Evolutionary conservation across 1,284 basidiomycete species (phyloP).

Genomic region (Anthracocystis panici-leucophaei): DNA sequence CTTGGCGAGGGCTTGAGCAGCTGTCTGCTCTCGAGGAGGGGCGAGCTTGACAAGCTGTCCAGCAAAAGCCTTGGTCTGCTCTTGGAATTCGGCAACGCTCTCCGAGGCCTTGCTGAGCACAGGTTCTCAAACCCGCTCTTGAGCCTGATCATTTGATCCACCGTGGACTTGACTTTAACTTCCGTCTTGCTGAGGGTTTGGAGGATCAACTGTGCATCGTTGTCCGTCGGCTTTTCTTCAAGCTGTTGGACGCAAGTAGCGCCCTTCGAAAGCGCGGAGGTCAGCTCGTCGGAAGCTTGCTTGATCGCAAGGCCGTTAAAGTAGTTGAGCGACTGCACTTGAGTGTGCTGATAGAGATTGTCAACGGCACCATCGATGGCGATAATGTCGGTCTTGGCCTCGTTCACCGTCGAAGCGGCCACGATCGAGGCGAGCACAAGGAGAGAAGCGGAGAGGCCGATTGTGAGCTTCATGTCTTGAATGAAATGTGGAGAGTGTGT

Average conservation of each 20-base stretch:
- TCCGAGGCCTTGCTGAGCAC: neutral
- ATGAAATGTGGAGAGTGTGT: neutral
- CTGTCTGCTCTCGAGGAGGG: slow-evolving; percentile 7
- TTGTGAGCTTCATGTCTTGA: slow-evolving; percentile 22
- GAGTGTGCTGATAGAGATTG: slow-evolving; percentile 11
- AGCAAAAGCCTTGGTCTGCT: slow-evolving; percentile 1
- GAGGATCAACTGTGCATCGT: slow-evolving; percentile 16
- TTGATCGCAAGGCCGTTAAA: slow-evolving; percentile 9
- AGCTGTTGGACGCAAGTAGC: slow-evolving; percentile 1
- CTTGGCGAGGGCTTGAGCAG: slow-evolving; percentile 3
- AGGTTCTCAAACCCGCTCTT: slow-evolving; percentile 28
- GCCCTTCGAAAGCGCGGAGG: slow-evolving; percentile 4
- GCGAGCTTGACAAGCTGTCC: slow-evolving; percentile 17
- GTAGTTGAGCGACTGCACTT: slow-evolving; percentile 10
- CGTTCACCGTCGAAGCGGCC: slow-evolving; percentile 10
- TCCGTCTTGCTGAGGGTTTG: slow-evolving; percentile 14
- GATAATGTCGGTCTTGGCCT: slow-evolving; percentile 17
- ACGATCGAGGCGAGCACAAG: slow-evolving; percentile 11
- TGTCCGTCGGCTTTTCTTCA: slow-evolving; percentile 4
- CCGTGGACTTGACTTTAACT: slow-evolving; percentile 4
- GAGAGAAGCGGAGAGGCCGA: slow-evolving; percentile 11
- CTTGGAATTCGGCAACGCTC: slow-evolving; percentile 15
- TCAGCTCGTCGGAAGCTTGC: slow-evolving; percentile 13
- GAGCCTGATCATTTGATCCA: slow-evolving; percentile 10
- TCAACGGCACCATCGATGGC: slow-evolving; percentile 12